phyloP scores from a whole-genome alignment of 495 filamentous ascomycete genomes.

The Aspergillus panamensis region DNA sequence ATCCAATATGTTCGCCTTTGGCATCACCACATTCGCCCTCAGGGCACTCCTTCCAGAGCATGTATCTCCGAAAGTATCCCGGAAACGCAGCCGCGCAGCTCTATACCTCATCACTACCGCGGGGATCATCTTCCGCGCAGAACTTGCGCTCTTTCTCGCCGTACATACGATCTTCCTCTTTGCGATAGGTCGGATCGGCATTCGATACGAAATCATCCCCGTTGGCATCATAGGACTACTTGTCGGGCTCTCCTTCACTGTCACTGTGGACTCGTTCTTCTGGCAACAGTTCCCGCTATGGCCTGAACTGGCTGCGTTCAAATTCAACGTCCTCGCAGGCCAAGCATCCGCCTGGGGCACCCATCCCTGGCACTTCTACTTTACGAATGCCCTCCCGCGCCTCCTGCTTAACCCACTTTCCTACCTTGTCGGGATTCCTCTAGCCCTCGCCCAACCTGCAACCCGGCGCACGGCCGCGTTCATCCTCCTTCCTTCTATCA shows the following conservation, averaged over 20 bases:
- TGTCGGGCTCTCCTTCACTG: slow-evolving; percentile 59
- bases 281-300: slow-evolving; percentile 79
- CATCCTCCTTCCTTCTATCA: slow-evolving; percentile 61
- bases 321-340: slow-evolving; percentile 74
- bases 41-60: slow-evolving; percentile 62
- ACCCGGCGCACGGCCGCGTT: slow-evolving; percentile 44
- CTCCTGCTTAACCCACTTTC: slow-evolving; percentile 76
- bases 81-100: slow-evolving; percentile 48
- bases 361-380: slow-evolving; percentile 80
- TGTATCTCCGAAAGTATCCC: slow-evolving; percentile 26
- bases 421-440: slow-evolving; percentile 59
- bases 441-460: slow-evolving; percentile 54
- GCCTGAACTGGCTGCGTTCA: slow-evolving; percentile 88
- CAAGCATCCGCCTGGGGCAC: slow-evolving; percentile 83
- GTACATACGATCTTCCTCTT: slow-evolving; percentile 51
- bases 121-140: slow-evolving; percentile 85
- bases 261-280: slow-evolving; percentile 83
- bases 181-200: slow-evolving; percentile 47
- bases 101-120: slow-evolving; percentile 75
- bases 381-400: slow-evolving; percentile 74
- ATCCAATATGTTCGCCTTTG: slow-evolving; percentile 96
- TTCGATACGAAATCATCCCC: slow-evolving; percentile 55
- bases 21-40: slow-evolving; percentile 68
- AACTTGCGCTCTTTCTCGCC: slow-evolving; percentile 76
- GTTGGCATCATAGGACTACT: slow-evolving; percentile 64